Conservation (phyloP, 768 basidiomycete genomes). For the Hygrophorus pudorinus region DNA sequence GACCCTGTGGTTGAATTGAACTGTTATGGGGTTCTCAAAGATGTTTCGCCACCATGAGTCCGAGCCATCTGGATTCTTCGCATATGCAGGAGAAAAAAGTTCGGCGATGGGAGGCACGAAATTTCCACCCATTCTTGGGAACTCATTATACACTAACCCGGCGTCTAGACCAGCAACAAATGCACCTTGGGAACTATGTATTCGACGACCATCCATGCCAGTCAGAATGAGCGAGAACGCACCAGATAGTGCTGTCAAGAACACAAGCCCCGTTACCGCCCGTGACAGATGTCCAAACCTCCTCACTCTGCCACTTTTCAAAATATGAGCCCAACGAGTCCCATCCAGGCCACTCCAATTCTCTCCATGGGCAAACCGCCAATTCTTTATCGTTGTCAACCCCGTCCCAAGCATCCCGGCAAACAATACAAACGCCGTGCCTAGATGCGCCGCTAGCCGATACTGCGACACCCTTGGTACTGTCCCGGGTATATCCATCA, state of each 20-base stretch:
- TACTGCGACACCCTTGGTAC: conserved; percentile 97
- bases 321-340: conserved; percentile 30
- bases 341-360: conserved; percentile 46
- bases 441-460: conserved; percentile 88
- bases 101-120: conserved; percentile 76
- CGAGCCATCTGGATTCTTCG: conserved; percentile 53
- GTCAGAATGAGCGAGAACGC: conserved; percentile 1
- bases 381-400: conserved; percentile 67
- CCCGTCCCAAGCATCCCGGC: conserved; percentile 85
- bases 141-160: conserved; percentile 95
- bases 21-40: conserved; percentile 95
- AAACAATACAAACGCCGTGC: conserved; percentile 87
- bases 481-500: conserved; percentile 70
- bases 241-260: conserved; percentile 92
- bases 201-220: not conserved
- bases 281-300: conserved; percentile 51
- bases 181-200: conserved; percentile 51
- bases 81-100: conserved; percentile 68
- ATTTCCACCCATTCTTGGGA: conserved; percentile 90
- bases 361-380: conserved; percentile 53
- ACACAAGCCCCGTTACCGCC: conserved; percentile 66
- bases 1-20: conserved; percentile 93
- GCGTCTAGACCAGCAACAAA: conserved; percentile 98
- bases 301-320: conserved; percentile 47
- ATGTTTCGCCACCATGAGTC: conserved; percentile 96